Conservation (phyloP, 2,329 filamentous ascomycete genomes). For the Trichoderma afroharzianum region DNA sequence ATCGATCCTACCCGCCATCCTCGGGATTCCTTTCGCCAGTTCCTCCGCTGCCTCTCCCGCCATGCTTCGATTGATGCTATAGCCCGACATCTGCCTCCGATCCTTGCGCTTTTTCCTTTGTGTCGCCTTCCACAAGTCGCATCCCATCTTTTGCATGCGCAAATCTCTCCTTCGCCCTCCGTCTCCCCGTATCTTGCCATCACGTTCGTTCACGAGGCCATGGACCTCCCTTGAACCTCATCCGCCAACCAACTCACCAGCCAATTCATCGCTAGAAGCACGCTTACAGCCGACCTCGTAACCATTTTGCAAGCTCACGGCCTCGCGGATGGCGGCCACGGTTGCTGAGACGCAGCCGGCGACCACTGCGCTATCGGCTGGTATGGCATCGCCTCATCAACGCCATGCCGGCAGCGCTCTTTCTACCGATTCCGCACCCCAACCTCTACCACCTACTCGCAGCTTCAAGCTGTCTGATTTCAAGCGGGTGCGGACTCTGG, state of each 20-base stretch:
- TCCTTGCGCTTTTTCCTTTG: background rate
- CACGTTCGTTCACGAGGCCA: background rate
- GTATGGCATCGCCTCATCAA: constrained; percentile 14
- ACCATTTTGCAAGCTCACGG: background rate
- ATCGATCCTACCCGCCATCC: background rate
- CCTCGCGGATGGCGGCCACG: constrained; percentile 21
- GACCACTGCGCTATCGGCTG: constrained; percentile 9
- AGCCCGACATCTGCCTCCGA: constrained; percentile 4
- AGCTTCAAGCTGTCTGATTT: constrained; percentile 54
- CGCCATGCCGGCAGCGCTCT: constrained; percentile 1
- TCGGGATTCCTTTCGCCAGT: background rate
- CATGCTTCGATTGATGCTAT: constrained; percentile 16
- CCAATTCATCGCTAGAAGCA: background rate
- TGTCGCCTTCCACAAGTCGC: constrained; percentile 10
- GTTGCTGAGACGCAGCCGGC: constrained; percentile 19
- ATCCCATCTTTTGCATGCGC: background rate
- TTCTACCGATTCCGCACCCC: background rate
- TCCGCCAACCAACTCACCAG: background rate
- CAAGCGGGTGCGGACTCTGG: constrained; percentile 69
- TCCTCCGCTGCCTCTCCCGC: background rate
- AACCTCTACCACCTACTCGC: constrained; percentile 27
- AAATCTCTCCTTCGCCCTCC: background rate
- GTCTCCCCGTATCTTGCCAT: background rate
- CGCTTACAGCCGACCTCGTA: background rate
- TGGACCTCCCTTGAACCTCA: constrained; percentile 9